Evolutionary conservation across 2,329 filamentous ascomycete genomes (phyloP), one percentile per base, ranked within the genome.

Genomic region (Beauveria scarabaeidicola): DNA sequence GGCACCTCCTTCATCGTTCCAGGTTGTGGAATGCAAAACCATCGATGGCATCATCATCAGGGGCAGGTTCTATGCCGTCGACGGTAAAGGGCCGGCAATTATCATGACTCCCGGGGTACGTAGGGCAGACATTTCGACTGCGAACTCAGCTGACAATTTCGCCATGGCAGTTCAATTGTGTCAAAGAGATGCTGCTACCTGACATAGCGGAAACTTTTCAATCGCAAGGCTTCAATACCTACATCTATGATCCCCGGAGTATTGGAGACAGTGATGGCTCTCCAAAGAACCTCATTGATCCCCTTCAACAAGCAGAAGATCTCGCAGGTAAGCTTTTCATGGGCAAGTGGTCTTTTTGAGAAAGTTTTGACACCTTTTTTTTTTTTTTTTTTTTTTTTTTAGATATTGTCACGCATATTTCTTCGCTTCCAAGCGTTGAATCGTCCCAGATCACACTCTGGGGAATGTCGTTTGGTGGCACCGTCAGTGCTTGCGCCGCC

Each of bases 361-460:
- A 15, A 10, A 4, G 9, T 15, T 19, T 10, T 53, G 21, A 53
- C 29, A 19, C 4, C 1, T 36, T 36, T 32, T 25, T 1, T 19
- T 8, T 7, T 5, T 8, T 19, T 8, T 7, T 5, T 8, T n/a
- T 36, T 36, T 32, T 25, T 1, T 19, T 8, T 7, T 5, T 8
- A 53, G 52, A 53, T 6, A 53, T 53, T 15, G 74, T 82, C 61
- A 78, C 78, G 4, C 75, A 70, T 25, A 72, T 81, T 59, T 77
- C 77, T 68, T 68, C 75, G 7, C 61, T 74, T 13, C 73, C 72
- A 1, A 72, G 76, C 52, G 69, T 77, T 2, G 68, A 70, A 43
- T 54, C 66, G 0, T 44, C 61, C 1, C 65, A 64, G 10, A 66
- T 71, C n/a, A 66, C 59, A 0, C 60, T 63, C 50, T 71, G 69